phyloP scores from a whole-genome alignment of 2,329 filamentous ascomycete species.

The Trichoderma brevicompactum region DNA sequence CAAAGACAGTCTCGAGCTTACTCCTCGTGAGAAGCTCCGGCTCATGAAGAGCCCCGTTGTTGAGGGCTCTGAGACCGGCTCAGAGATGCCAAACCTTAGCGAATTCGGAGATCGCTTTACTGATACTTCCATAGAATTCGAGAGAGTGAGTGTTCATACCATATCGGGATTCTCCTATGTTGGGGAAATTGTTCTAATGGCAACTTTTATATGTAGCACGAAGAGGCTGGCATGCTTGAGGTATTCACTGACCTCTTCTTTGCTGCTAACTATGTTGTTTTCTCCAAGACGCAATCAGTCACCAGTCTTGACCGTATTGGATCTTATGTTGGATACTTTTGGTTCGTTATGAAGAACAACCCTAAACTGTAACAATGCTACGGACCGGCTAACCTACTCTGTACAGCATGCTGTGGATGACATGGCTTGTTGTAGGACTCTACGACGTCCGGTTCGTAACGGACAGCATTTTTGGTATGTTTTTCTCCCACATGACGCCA shows the following conservation, averaged over 20 bases:
- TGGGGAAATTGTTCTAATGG: constrained; percentile 10
- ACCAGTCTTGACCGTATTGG: constrained; percentile 41
- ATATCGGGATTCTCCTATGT: background rate
- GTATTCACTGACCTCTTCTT: constrained; percentile 48
- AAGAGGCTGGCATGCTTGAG: constrained; percentile 45
- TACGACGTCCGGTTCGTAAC: constrained; percentile 69
- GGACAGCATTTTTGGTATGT: constrained; percentile 62
- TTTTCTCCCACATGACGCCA: too few species aligned
- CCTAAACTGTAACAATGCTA: background rate
- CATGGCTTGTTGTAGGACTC: constrained; percentile 67
- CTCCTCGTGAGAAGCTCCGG: constrained; percentile 37
- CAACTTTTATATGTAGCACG: constrained; percentile 35
- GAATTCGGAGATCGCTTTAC: constrained; percentile 21
- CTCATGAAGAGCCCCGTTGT: constrained; percentile 42
- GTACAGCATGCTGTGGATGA: constrained; percentile 64
- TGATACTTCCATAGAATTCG: constrained; percentile 14
- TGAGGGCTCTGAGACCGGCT: background rate
- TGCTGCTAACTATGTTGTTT: constrained; percentile 67
- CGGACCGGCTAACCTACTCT: background rate
- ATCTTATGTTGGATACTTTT: constrained; percentile 45
- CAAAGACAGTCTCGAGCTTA: constrained; percentile 17
- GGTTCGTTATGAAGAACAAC: constrained; percentile 31
- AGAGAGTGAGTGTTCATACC: constrained; percentile 5
- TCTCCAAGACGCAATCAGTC: constrained; percentile 45
- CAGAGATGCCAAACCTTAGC: constrained; percentile 8